Evolutionary conservation across 176 grass and related monocot species (phyloP), one percentile per base, ranked within the genome.

Genomic region (Carex littledalei): DNA sequence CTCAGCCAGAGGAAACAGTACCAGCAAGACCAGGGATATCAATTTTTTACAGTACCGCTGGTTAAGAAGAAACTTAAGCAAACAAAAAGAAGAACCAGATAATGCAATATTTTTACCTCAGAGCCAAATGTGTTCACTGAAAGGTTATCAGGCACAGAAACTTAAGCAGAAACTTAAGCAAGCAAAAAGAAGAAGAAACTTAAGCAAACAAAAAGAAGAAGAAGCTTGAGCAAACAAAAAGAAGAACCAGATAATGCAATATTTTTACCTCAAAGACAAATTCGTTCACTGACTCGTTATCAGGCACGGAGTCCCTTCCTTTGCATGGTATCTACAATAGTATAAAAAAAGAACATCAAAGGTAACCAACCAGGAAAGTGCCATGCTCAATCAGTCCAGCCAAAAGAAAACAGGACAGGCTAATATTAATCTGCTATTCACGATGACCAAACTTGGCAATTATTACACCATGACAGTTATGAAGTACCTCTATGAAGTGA

Each of bases 241-340:
- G 6, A 29, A 6, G 16, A 79, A 69, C 3, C 3, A 74, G 37
- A 20, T 17, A 57, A 70, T 49, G 62, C 41, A 85, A 50, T 67
- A 22, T 50, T 63, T 63, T 87, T 92, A 96, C 97, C 93, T 90
- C 93, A 80, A 88, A 90, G 26, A 99, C 88, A 89, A 99, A 99
- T 61, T 10, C 18, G 70, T 99, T 99, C 47, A 99, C 90, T 55
- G 97, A 99, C 81, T 88, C 88, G 82, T 96, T 95, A 74, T 99
- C 97, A 79, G 97, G 97, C 57, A 99, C 97, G 84, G 91, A 84
- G 83, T 95, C 93, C 83, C 97, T 91, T 88, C 97, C 97, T 86
- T 84, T 95, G 84, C 97, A 99, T 49, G 91, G 63, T 84, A 99
- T 99, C 97, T 99, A 84, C 69, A 92, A 78, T 16, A 24, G 22